These are phyloP conservation scores for Ophiostoma sp. DNA, from an alignment of 2,329 filamentous ascomycete species.

Conservation along the genomic window DNA sequence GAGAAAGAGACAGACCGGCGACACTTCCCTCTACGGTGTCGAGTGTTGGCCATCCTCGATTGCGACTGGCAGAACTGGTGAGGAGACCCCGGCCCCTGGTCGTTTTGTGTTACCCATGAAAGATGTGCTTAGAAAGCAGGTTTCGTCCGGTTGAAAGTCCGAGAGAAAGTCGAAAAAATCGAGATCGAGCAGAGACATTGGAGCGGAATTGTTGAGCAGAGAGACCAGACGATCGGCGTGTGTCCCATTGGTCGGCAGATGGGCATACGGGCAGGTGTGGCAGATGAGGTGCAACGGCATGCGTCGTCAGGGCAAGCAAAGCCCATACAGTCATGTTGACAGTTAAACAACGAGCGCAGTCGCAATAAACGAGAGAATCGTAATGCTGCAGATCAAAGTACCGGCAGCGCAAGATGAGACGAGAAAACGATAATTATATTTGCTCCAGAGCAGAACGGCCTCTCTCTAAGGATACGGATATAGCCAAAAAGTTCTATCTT, in stretches of 20 bases:
- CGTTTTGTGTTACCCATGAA: not conserved
- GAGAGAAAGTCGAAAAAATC: not conserved
- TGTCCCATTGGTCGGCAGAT: not conserved
- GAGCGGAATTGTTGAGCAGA: not conserved
- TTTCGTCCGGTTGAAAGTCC: not conserved
- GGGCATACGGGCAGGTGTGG: not conserved
- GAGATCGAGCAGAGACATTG: not conserved
- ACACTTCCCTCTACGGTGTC: constrained; percentile 9
- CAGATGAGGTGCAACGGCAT: not conserved
- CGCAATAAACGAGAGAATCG: too few relatives aligned
- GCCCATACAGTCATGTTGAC: not conserved
- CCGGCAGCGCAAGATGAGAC: not conserved
- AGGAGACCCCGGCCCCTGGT: not conserved
- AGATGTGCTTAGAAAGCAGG: not conserved
- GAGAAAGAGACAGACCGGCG: not conserved
- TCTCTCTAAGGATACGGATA: not conserved
- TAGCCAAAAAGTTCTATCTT: constrained; percentile 15
- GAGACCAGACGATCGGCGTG: not conserved
- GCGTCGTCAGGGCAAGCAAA: not conserved
- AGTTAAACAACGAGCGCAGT: too few relatives aligned
- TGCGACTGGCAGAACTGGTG: not conserved
- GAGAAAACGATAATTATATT: constrained; percentile 1
- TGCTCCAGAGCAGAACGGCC: constrained; percentile 8
- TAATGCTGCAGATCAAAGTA: too few relatives aligned
- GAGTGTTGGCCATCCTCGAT: not conserved